Conservation (phyloP, 164 flowering plant genomes). For the Macadamia integrifolia region DNA sequence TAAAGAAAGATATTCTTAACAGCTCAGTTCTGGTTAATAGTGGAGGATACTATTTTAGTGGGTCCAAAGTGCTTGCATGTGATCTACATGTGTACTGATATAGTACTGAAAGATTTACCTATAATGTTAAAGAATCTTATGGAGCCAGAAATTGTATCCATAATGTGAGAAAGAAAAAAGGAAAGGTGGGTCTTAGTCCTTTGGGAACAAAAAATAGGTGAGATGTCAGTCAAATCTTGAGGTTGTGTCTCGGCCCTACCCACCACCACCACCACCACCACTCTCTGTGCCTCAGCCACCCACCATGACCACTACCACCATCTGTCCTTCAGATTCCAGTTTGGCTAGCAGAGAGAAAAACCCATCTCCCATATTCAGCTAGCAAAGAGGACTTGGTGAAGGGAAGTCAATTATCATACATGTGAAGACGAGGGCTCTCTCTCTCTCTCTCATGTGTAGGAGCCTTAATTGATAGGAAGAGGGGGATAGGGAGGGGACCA, state of each 20-base stretch:
- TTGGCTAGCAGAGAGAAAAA: slow-evolving; percentile 25
- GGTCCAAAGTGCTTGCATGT: too few species aligned
- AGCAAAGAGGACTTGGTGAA: neutral
- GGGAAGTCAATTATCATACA: neutral
- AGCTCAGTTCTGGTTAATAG: too few species aligned
- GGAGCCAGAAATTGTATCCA: neutral
- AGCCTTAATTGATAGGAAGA: neutral
- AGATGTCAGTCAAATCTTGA: slow-evolving; percentile 7
- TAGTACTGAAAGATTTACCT: neutral
- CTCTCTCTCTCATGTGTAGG: neutral
- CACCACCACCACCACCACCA: slow-evolving; percentile 15
- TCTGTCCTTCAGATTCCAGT: slow-evolving; percentile 29
- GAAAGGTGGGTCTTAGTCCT: neutral
- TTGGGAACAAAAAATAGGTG: slow-evolving; percentile 6
- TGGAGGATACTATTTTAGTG: too few species aligned
- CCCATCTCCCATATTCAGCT: slow-evolving; percentile 26
- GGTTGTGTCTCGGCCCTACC: slow-evolving; percentile 27
- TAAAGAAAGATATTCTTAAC: too few species aligned
- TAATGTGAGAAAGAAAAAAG: neutral
- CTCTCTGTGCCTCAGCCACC: slow-evolving; percentile 21
- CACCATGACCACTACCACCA: slow-evolving; percentile 22
- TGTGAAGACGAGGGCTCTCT: neutral
- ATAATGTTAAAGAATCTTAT: neutral
- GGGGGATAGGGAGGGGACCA: slow-evolving; percentile 22
- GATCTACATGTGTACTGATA: too few species aligned